Evolutionary conservation across 169 alveolate genomes (phyloP).

Genomic region (Eimeria sp.): DNA sequence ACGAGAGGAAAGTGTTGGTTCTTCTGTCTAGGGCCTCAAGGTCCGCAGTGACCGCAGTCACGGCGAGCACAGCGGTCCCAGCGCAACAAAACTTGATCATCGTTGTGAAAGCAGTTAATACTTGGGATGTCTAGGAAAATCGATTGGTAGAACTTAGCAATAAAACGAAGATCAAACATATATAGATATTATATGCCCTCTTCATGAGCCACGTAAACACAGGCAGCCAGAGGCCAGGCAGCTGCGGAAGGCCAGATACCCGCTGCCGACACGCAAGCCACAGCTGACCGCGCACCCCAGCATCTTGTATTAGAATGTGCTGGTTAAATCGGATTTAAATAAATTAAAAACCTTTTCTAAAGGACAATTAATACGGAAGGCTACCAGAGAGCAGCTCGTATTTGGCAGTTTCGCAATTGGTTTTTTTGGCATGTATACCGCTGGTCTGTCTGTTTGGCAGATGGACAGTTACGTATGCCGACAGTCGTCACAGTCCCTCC

Average conservation of each 20-base stretch:
- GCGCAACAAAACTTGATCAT: background rate
- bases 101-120: background rate
- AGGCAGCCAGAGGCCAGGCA: background rate
- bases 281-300: background rate
- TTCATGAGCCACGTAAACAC: background rate
- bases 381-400: background rate
- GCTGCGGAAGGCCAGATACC: background rate
- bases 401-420: background rate
- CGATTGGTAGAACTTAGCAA: background rate
- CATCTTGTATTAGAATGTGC: background rate
- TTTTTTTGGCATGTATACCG: background rate
- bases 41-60: background rate
- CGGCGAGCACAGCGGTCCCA: slow-evolving; percentile 29
- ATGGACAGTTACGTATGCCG: background rate
- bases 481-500: background rate
- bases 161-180: background rate
- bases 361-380: background rate
- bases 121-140: background rate
- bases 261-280: slow-evolving; percentile 14
- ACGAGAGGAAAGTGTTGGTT: background rate
- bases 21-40: background rate
- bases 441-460: background rate
- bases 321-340: background rate
- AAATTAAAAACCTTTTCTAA: background rate
- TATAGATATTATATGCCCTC: background rate